Conservation (phyloP, 805 yeast genomes). For the Saccharomycopsis fermentans region DNA sequence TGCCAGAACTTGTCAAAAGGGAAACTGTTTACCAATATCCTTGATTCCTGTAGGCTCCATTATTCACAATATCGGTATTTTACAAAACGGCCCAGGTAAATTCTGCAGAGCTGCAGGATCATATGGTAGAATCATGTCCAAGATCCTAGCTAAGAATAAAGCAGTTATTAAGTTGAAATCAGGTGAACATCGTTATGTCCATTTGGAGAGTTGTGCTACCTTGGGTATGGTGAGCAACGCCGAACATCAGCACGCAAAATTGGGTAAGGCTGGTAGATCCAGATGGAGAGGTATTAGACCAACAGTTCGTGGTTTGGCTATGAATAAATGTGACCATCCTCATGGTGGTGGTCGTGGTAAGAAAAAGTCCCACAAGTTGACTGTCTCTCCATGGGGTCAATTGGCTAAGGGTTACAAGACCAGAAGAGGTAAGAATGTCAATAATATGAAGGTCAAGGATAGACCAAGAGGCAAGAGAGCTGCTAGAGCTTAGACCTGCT, state of each 20-base stretch:
- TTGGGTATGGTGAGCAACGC: slow-evolving; percentile 87
- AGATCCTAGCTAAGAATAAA: slow-evolving; percentile 54
- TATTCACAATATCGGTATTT: slow-evolving; percentile 77
- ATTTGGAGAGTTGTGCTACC: slow-evolving; percentile 83
- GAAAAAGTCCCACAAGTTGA: slow-evolving; percentile 87
- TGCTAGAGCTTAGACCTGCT: slow-evolving; percentile 2
- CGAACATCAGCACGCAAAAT: slow-evolving; percentile 78
- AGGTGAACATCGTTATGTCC: slow-evolving; percentile 90
- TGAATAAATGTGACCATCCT: slow-evolving; percentile 96
- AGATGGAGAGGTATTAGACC: slow-evolving; percentile 93
- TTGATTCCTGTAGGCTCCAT: slow-evolving; percentile 95
- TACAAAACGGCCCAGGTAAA: slow-evolving; percentile 69
- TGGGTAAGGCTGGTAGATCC: slow-evolving; percentile 95
- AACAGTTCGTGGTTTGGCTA: slow-evolving; percentile 93
- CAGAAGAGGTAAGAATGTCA: slow-evolving; percentile 78
- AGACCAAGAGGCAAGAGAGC: slow-evolving; percentile 66
- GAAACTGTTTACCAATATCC: slow-evolving; percentile 85
- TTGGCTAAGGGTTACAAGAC: slow-evolving; percentile 90
- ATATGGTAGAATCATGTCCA: slow-evolving; percentile 78
- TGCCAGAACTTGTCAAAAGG: slow-evolving; percentile 79
- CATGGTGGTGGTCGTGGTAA: slow-evolving; percentile 99
- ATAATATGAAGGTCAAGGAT: slow-evolving; percentile 79
- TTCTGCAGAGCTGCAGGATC: slow-evolving; percentile 93
- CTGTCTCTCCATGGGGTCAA: slow-evolving; percentile 95
- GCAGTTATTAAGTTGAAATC: slow-evolving; percentile 78